These are phyloP conservation scores for Aspergillus sp. DNA, from an alignment of 2,329 filamentous ascomycete species.

Conservation along the genomic window DNA sequence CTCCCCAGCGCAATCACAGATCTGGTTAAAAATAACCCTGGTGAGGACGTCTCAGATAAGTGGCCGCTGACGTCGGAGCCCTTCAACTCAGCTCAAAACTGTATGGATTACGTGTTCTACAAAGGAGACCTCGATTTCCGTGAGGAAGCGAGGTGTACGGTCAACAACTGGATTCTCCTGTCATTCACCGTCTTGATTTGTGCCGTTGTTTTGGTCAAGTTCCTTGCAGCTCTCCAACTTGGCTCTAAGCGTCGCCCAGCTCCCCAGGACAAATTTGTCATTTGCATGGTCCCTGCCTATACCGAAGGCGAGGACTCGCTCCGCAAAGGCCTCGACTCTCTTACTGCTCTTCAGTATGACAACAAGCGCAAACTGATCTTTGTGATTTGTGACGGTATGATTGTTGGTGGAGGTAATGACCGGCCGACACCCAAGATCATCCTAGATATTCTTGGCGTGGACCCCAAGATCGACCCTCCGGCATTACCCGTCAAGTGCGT, in stretches of 20 bases:
- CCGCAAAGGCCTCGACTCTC: constrained; percentile 86
- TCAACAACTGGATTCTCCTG: constrained; percentile 88
- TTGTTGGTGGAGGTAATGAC: constrained; percentile 94
- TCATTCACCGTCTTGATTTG: constrained; percentile 84
- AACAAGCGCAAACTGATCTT: constrained; percentile 84
- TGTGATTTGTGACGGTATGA: constrained; percentile 55
- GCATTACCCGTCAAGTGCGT: constrained; percentile 93
- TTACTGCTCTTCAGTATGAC: constrained; percentile 93
- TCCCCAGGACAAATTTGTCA: constrained; percentile 97
- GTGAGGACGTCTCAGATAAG: constrained; percentile 70
- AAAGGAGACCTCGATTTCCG: constrained; percentile 84
- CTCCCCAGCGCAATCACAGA: constrained; percentile 67
- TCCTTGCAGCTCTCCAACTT: constrained; percentile 88
- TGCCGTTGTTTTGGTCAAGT: constrained; percentile 79
- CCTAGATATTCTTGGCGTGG: constrained; percentile 92
- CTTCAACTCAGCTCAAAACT: constrained; percentile 69
- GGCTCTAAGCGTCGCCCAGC: constrained; percentile 86
- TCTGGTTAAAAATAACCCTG: constrained; percentile 72
- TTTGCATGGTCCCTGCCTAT: constrained; percentile 96
- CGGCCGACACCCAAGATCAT: constrained; percentile 97
- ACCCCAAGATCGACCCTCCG: constrained; percentile 93
- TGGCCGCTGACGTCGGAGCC: constrained; percentile 54
- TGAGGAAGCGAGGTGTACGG: constrained; percentile 69
- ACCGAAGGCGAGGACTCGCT: constrained; percentile 97
- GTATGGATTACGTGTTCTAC: constrained; percentile 81